Evolutionary conservation across 2,329 filamentous ascomycete species (phyloP).

Genomic region (Pestalotiopsis sp.): DNA sequence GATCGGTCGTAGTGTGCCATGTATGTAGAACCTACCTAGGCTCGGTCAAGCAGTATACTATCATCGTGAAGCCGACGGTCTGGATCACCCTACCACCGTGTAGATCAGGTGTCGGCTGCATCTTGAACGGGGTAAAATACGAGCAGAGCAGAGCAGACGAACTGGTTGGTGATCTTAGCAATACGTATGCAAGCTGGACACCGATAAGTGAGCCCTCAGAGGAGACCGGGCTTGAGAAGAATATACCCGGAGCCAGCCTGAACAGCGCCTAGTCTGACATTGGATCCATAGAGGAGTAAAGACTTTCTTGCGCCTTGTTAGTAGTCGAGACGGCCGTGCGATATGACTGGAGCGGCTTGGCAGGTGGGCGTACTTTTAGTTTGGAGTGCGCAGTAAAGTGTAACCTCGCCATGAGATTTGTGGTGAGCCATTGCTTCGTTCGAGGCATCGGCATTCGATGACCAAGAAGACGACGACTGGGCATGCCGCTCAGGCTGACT

Average conservation of each 20-base stretch:
- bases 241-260: not conserved
- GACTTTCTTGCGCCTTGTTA: not conserved
- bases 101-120: not conserved
- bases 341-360: not conserved
- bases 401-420: not conserved
- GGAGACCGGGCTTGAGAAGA: not conserved
- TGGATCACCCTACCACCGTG: not conserved
- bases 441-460: too few species aligned
- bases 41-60: not conserved
- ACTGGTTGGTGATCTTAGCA: not conserved
- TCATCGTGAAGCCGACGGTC: not conserved
- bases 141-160: not conserved
- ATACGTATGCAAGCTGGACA: not conserved
- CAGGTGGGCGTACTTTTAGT: not conserved
- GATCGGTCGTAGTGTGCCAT: not conserved
- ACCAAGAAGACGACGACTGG: too few species aligned
- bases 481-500: not conserved
- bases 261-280: not conserved
- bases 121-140: not conserved
- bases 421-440: not conserved
- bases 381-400: not conserved
- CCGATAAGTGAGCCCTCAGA: not conserved
- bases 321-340: not conserved
- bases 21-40: not conserved
- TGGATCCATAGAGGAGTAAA: not conserved